Conservation (phyloP, 73 alveolate species). For the Paramecium octaurelia region DNA sequence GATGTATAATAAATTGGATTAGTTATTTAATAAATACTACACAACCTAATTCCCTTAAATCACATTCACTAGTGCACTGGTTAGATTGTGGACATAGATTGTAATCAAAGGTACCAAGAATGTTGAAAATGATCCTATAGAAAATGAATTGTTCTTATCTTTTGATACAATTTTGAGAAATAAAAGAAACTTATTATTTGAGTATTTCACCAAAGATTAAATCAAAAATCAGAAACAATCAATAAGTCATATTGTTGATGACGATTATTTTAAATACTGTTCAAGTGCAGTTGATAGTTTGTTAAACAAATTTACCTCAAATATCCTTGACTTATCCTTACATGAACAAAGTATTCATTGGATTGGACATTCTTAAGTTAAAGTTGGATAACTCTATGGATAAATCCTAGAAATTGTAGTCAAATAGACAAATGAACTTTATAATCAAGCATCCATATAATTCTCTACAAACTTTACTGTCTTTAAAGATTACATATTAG, state of each 20-base stretch:
- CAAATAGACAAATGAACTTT: background rate
- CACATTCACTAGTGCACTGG: background rate
- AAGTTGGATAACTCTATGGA: background rate
- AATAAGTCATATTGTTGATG: background rate
- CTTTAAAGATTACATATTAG: background rate
- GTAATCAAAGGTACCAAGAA: slow-evolving; percentile 3
- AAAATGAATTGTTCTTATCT: background rate
- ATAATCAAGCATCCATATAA: background rate
- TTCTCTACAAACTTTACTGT: background rate
- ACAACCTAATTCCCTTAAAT: background rate
- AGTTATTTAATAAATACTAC: background rate
- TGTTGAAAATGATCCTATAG: background rate
- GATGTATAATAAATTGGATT: background rate
- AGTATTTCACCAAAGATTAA: background rate
- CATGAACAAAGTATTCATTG: slow-evolving; percentile 31
- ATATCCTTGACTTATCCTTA: background rate
- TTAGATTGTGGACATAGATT: slow-evolving; percentile 11
- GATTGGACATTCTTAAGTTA: slow-evolving; percentile 36
- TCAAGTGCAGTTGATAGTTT: background rate
- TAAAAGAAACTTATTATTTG: background rate
- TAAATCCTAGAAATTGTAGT: background rate
- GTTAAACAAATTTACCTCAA: background rate
- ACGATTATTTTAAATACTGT: background rate
- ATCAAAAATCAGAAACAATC: background rate
- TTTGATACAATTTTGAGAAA: background rate